Evolutionary conservation across 148 eudicot species (phyloP).

Genomic region (Silene latifolia): DNA sequence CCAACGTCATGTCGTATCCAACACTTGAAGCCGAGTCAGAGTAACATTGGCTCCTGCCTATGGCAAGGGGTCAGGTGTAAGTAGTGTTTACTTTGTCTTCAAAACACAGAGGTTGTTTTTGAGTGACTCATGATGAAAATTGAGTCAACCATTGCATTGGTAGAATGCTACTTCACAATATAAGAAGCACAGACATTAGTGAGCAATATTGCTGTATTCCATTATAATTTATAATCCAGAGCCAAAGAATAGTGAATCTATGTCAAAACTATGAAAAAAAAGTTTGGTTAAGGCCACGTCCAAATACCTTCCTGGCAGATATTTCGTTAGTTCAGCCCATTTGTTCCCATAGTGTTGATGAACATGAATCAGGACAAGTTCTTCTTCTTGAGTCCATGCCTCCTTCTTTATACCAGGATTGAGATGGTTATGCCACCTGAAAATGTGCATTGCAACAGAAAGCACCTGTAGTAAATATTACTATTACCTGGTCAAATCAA

Average conservation of each 20-base stretch:
- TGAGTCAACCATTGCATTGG: not conserved
- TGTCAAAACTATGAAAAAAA: not conserved
- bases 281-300: not conserved
- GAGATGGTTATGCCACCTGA: constrained; percentile 98
- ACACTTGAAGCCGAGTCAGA: not conserved
- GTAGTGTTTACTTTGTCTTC: not conserved
- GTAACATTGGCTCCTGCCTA: not conserved
- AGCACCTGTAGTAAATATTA: constrained; percentile 10
- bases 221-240: not conserved
- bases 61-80: not conserved
- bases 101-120: not conserved
- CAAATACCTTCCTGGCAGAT: constrained; percentile 81
- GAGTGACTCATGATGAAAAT: not conserved
- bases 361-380: constrained; percentile 67
- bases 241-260: not conserved
- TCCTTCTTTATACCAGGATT: constrained; percentile 92
- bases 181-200: not conserved
- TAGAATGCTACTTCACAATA: constrained; percentile 4
- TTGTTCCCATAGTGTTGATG: constrained; percentile 89
- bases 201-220: not conserved
- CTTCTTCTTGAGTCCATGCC: constrained; percentile 99
- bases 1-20: not conserved
- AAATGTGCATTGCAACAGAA: constrained; percentile 17
- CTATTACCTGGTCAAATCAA: not conserved
- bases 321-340: constrained; percentile 95